Percentiles rank a stretch among this genome's conserved stretches.
phyloP scores from a whole-genome alignment of 1,139 yeast species.

The Geotrichum fermentans region DNA sequence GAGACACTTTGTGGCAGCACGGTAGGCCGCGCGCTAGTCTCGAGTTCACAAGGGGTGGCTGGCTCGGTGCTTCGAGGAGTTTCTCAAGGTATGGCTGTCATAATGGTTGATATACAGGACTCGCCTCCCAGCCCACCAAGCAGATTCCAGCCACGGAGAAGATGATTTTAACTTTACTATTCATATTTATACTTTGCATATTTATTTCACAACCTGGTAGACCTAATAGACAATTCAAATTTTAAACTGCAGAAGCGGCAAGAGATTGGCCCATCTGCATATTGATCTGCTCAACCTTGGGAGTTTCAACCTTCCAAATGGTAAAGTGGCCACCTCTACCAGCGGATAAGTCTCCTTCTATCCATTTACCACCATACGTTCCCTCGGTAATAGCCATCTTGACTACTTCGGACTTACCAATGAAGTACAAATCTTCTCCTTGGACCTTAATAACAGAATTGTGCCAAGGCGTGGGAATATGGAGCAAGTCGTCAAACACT shows the following conservation, averaged over 20 bases:
- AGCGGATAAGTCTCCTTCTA: constrained; percentile 12
- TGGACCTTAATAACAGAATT: constrained; percentile 19
- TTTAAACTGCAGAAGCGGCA: constrained; percentile 3
- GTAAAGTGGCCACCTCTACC: constrained; percentile 14
- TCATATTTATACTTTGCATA: neutral
- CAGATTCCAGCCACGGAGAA: constrained; percentile 1
- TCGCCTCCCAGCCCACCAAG: neutral
- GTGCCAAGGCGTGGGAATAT: constrained; percentile 22
- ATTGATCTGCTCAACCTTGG: neutral
- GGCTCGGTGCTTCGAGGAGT: constrained; percentile 16
- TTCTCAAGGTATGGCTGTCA: constrained; percentile 15
- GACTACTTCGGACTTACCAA: constrained; percentile 19
- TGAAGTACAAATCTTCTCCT: constrained; percentile 11
- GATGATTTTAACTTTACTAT: neutral
- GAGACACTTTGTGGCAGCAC: constrained; percentile 8
- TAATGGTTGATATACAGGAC: constrained; percentile 12
- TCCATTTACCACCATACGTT: constrained; percentile 15
- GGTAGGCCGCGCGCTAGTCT: constrained; percentile 4
- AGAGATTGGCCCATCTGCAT: neutral
- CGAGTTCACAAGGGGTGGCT: constrained; percentile 6
- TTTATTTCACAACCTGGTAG: neutral
- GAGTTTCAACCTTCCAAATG: constrained; percentile 6
- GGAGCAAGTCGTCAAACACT: constrained; percentile 19
- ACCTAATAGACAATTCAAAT: neutral
- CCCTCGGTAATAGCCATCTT: constrained; percentile 12